Percentiles rank a stretch among this genome's conserved stretches.
phyloP scores from a whole-genome alignment of 2,329 filamentous ascomycete species.

The Conoideocrella luteorostrata region DNA sequence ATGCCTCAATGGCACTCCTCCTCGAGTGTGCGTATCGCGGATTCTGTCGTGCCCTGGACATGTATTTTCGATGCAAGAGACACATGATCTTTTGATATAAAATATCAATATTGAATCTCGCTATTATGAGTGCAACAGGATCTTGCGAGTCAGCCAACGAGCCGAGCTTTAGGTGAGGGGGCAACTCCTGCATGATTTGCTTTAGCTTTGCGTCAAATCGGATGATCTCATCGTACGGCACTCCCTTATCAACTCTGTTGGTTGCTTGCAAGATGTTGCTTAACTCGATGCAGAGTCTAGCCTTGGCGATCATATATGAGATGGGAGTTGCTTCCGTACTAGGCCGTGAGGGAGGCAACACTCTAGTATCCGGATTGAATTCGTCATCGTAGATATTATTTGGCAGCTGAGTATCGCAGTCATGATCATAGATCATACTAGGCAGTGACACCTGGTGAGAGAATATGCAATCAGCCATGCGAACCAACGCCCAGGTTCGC shows the following conservation, averaged over 20 bases:
- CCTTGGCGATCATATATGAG: conserved; percentile 72
- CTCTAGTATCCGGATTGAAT: conserved; percentile 61
- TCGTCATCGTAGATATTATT: conserved; percentile 79
- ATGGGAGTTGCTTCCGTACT: conserved; percentile 67
- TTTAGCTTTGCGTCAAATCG: conserved; percentile 55
- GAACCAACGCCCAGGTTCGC: conserved; percentile 62
- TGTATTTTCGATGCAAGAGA: conserved; percentile 81
- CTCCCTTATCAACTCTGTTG: conserved; percentile 46
- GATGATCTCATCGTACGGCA: conserved; percentile 59
- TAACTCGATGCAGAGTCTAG: conserved; percentile 60
- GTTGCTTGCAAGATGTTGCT: conserved; percentile 65
- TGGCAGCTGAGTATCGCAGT: conserved; percentile 69
- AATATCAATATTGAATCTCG: conserved; percentile 76
- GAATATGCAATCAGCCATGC: conserved; percentile 69
- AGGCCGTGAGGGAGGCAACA: conserved; percentile 61
- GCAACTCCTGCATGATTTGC: conserved; percentile 59
- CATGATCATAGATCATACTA: conserved; percentile 64
- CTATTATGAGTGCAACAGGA: conserved; percentile 77
- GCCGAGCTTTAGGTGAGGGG: conserved; percentile 72
- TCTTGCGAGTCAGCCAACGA: conserved; percentile 71
- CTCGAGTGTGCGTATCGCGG: conserved; percentile 78
- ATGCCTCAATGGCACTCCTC: conserved; percentile 77
- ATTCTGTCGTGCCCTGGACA: conserved; percentile 71
- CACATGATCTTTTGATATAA: conserved; percentile 86
- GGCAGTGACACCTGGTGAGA: conserved; percentile 66